Base-by-base conservation (phyloP, 129 eudicot species). In the Sambucus nigra region DNA sequence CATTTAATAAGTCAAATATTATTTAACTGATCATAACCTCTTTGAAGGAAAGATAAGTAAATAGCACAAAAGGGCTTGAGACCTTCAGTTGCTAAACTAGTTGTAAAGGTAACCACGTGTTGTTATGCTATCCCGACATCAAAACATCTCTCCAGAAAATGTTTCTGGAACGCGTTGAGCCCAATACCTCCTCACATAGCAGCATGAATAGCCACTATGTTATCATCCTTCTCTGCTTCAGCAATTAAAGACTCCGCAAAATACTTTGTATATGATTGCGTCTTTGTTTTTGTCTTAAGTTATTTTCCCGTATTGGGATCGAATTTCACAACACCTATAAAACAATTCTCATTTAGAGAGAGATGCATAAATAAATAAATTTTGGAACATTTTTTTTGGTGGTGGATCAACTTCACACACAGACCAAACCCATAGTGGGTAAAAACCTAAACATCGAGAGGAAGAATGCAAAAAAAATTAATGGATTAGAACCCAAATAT, bases 181-280 rank as follows among this genome's bases (percentile, higher is more conserved):
- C 68, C 68, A 7, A 60, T 63, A 7, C 68, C 68, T 9, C 68
- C 68, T 13, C 68, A 59, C 68, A 63, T 63, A 27, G 68, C 68
- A 11, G 68, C 68, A 51, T 63, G 68, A 25, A 63, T 63, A 12
- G 59, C 68, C 9, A 63, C 60, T 12, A 63, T 39, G 21, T 51
- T 60, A 38, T 63, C 25, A 47, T 63, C 68, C 9, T 26, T 57
- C 25, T 63, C 68, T n/a, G 68, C 68, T 39, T 63, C 68, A 15
- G 68, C 68, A 51, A 63, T 51, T 28, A 63, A 51, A 25, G 68
- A 59, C 68, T 63, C 59, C 7, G 68, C 68, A 63, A 50, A 63
- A 29, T 63, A 63, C 20, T 59, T 52, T 25, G 68, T 63, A 24
- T 51, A 63, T 35, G 68, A 51, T 51, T 63, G 59, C 15, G 68